Evolutionary conservation across 371 early-diverging fungal species (phyloP), one percentile per base, ranked within the genome.

Genomic region (Phascolomyces articulosus): DNA sequence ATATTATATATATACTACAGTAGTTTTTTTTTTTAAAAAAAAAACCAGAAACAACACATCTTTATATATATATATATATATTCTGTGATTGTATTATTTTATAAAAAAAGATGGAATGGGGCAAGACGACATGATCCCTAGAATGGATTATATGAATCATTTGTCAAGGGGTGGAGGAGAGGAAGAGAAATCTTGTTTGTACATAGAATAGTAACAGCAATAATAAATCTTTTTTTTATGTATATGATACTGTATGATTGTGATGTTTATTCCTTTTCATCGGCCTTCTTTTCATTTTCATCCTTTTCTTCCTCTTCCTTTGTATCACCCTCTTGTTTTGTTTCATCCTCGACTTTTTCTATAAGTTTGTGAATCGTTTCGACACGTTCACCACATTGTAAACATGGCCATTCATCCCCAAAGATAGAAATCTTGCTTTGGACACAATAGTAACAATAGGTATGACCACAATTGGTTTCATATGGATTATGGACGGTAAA

Each of bases 401-500:
- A 74, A 69, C 96, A 95, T 18, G 84, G 74, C 85, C 90, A 94
- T 62, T 90, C 89, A 40, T 82, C 85, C 24, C 87, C 90, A 73
- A 92, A 90, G 2, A 85, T 77, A 68, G 91, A 77, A 72, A 95
- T 73, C 67, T 90, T 90, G 53, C 87, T 89, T 62, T 87, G 88
- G 53, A 96, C 80, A 72, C 96, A 96, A 60, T 93, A 93, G 70
- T 96, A 96, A 74, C 96, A 96, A 66, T 90, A 95, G 1, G 78
- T 60, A 65, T 95, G 95, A 0, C 91, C 92, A 67, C 96, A 96
- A 60, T 87, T 83, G 2, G 94, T 87, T 41, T 75, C 71, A 60
- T 93, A 93, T 10, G 96, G 91, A 51, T 85, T 87, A 28, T 90
- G 86, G 15, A 92, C 80, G 1, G 75, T 73, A 44, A 69, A 78